Conservation (phyloP, 257 asterid species). For the Pogostemon cablin region DNA sequence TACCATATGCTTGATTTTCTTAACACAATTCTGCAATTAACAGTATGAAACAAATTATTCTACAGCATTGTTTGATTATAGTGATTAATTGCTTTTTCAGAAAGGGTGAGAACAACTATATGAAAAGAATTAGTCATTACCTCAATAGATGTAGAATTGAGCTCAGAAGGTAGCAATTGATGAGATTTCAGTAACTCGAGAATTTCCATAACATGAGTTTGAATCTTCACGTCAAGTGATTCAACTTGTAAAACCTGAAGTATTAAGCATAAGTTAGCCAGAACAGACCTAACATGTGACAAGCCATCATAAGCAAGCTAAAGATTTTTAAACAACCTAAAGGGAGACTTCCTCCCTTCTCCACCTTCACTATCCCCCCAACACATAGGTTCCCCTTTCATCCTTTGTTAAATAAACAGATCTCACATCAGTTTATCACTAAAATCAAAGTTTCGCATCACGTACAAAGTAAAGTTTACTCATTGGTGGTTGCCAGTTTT, state of each 20-base stretch:
- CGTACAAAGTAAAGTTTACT: constrained; percentile 79
- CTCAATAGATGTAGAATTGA: constrained; percentile 61
- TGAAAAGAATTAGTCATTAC: constrained; percentile 41
- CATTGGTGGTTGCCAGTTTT: constrained; percentile 62
- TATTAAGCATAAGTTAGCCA: constrained; percentile 36
- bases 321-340: constrained; percentile 12
- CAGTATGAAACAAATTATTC: constrained; percentile 12
- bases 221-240: constrained; percentile 47
- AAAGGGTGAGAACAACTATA: not conserved
- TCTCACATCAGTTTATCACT: constrained; percentile 13
- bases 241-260: constrained; percentile 71
- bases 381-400: not conserved
- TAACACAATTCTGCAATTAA: constrained; percentile 46
- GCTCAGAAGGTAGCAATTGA: constrained; percentile 44
- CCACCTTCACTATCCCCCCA: not conserved
- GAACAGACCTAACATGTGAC: not conserved
- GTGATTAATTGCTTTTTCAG: not conserved
- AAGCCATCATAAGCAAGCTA: not conserved
- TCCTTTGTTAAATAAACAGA: constrained; percentile 7
- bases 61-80: constrained; percentile 10
- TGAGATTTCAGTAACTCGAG: constrained; percentile 62
- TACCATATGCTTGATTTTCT: constrained; percentile 57
- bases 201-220: constrained; percentile 51
- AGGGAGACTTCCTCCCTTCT: constrained; percentile 10
- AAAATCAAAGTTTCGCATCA: constrained; percentile 24